Conservation (phyloP, 768 basidiomycete genomes). For the Butyriboletus loyo region DNA sequence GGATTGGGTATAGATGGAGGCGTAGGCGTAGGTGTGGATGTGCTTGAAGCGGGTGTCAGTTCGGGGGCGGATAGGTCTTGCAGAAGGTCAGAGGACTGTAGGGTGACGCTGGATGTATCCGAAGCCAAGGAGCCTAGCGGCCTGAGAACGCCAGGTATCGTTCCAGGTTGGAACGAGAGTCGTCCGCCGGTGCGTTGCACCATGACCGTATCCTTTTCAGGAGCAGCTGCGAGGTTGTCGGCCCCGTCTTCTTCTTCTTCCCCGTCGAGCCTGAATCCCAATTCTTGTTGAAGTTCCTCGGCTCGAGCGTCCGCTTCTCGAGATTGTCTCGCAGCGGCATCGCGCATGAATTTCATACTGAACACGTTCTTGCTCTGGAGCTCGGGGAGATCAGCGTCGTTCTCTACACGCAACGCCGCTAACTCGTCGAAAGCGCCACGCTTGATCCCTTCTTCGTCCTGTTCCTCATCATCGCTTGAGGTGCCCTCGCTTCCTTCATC, state of each 20-base stretch:
- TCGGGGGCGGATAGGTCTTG: conserved; percentile 28
- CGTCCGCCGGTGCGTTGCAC: conserved; percentile 67
- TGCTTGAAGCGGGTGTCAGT: conserved; percentile 8
- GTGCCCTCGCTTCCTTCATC: conserved; percentile 50
- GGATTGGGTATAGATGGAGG: conserved; percentile 53
- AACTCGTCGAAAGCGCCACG: conserved; percentile 78
- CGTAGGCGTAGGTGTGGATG: conserved; percentile 16
- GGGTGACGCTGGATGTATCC: conserved; percentile 67
- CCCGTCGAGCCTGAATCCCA: conserved; percentile 45
- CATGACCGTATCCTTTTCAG: conserved; percentile 33
- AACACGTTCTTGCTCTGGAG: conserved; percentile 68
- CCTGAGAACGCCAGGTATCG: conserved; percentile 12
- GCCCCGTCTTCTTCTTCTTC: conserved; percentile 32
- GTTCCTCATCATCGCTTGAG: conserved; percentile 36
- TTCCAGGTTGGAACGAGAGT: conserved; percentile 57
- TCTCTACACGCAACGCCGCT: conserved; percentile 43
- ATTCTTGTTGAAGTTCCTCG: conserved; percentile 71
- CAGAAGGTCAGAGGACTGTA: conserved; percentile 55
- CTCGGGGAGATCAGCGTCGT: conserved; percentile 23
- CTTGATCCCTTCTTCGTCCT: conserved; percentile 51
- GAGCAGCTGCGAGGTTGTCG: conserved; percentile 27
- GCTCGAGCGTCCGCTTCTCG: conserved; percentile 54
- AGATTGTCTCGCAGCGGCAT: conserved; percentile 73
- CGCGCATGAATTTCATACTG: conserved; percentile 98
- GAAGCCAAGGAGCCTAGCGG: conserved; percentile 37